Evolutionary conservation across 345 rosid genomes (phyloP).

Genomic region (Melastoma malabathricum): DNA sequence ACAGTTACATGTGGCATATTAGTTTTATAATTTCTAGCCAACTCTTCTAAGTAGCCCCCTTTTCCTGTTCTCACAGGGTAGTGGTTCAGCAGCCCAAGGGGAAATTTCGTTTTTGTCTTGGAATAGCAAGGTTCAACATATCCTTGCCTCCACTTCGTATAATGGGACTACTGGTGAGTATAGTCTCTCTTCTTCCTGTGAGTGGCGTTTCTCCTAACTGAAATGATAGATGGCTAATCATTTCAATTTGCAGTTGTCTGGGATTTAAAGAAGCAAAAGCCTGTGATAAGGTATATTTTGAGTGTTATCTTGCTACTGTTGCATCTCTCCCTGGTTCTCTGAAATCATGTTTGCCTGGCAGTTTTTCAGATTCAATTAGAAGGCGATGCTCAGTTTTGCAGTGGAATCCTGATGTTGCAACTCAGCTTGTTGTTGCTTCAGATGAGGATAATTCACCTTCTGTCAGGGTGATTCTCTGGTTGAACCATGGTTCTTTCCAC

Average conservation of each 20-base stretch:
- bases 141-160: conserved; percentile 86
- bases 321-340: conserved; percentile 1
- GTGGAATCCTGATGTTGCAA: conserved; percentile 98
- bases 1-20: no score
- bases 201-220: conserved; percentile 1
- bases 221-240: conserved; percentile 2
- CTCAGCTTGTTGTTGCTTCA: conserved; percentile 96
- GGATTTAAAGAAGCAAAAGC: conserved; percentile 97
- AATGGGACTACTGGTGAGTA: conserved; percentile 91
- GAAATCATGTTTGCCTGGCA: conserved; percentile 13
- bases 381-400: conserved; percentile 96
- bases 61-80: conserved; percentile 43
- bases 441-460: conserved; percentile 85
- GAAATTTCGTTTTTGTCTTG: conserved; percentile 93
- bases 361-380: conserved; percentile 82
- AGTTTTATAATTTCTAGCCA: neutral
- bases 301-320: conserved; percentile 13
- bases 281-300: conserved; percentile 54
- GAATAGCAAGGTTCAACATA: conserved; percentile 90
- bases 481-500: neutral
- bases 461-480: conserved; percentile 44
- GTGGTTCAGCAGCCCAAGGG: conserved; percentile 86
- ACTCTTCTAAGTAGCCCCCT: conserved; percentile 2
- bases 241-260: conserved; percentile 55
- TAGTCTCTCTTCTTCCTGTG: neutral